phyloP scores from a whole-genome alignment of 1,284 basidiomycete species.

The Serendipita sp. region DNA sequence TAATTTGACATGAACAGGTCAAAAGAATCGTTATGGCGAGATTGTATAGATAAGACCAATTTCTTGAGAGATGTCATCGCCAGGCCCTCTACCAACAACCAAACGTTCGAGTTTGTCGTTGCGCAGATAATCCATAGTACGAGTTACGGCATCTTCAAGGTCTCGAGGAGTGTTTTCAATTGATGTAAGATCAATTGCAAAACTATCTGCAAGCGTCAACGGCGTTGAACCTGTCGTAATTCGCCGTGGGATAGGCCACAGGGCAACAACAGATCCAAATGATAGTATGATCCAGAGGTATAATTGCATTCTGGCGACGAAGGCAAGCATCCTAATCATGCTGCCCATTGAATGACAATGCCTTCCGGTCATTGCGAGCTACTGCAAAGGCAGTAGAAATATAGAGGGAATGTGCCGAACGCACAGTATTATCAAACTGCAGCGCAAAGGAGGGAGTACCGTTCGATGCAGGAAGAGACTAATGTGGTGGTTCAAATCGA shows the following conservation, averaged over 20 bases:
- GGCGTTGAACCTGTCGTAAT: slow-evolving; percentile 35
- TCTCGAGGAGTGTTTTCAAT: slow-evolving; percentile 29
- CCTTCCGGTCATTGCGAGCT: no score
- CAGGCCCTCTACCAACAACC: slow-evolving; percentile 34
- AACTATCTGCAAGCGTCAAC: slow-evolving; percentile 35
- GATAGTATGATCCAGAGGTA: no score
- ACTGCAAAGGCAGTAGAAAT: no score
- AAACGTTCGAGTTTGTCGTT: slow-evolving; percentile 35
- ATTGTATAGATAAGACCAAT: neutral
- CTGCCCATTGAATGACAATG: no score
- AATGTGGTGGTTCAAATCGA: no score
- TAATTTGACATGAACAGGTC: neutral
- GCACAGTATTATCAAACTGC: no score
- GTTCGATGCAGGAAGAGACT: no score
- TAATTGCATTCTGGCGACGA: no score
- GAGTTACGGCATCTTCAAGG: slow-evolving; percentile 30
- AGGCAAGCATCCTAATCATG: no score
- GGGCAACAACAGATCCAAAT: slow-evolving; percentile 15
- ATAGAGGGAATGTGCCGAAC: no score
- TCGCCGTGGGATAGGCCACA: slow-evolving; percentile 51
- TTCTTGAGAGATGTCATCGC: slow-evolving; percentile 20
- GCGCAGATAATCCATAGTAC: slow-evolving; percentile 26
- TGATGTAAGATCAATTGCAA: slow-evolving; percentile 28
- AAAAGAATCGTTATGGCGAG: neutral
- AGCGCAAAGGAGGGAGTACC: no score